These are phyloP conservation scores for Yamadazyma diospyri DNA, from an alignment of 1,139 yeast species.

Conservation along the genomic window DNA sequence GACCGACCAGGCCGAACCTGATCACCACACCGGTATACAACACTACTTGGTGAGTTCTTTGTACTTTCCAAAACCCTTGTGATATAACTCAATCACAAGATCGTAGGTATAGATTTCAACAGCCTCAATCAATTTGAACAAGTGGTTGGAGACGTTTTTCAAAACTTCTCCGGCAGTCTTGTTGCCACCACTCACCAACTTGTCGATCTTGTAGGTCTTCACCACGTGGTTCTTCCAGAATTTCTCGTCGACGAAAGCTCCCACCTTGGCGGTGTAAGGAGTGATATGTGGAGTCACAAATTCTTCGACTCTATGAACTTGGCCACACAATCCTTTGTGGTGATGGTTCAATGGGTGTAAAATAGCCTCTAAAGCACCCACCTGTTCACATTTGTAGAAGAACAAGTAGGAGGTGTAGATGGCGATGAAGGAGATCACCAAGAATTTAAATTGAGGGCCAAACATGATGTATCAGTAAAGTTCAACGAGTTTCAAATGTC, in stretches of 20 bases:
- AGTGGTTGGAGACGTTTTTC: constrained; percentile 26
- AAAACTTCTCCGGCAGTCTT: constrained; percentile 18
- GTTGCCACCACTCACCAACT: constrained; percentile 19
- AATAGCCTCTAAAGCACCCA: constrained; percentile 30
- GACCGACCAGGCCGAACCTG: too few species aligned
- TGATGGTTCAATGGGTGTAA: constrained; percentile 39
- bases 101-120: constrained; percentile 27
- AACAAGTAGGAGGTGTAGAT: constrained; percentile 38
- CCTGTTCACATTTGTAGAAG: constrained; percentile 39
- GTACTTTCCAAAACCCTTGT: constrained; percentile 9
- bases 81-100: constrained; percentile 16
- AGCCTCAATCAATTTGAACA: constrained; percentile 30
- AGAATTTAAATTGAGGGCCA: constrained; percentile 17
- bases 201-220: constrained; percentile 31
- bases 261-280: constrained; percentile 30
- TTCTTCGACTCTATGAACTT: constrained; percentile 27
- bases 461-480: not conserved
- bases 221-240: constrained; percentile 36
- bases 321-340: constrained; percentile 36
- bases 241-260: constrained; percentile 32
- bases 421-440: constrained; percentile 26
- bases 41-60: constrained; percentile 1
- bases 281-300: constrained; percentile 32
- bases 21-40: not conserved
- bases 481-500: not conserved